Conservation (phyloP, 371 early-diverging fungal species). For the Circinella umbellata region DNA sequence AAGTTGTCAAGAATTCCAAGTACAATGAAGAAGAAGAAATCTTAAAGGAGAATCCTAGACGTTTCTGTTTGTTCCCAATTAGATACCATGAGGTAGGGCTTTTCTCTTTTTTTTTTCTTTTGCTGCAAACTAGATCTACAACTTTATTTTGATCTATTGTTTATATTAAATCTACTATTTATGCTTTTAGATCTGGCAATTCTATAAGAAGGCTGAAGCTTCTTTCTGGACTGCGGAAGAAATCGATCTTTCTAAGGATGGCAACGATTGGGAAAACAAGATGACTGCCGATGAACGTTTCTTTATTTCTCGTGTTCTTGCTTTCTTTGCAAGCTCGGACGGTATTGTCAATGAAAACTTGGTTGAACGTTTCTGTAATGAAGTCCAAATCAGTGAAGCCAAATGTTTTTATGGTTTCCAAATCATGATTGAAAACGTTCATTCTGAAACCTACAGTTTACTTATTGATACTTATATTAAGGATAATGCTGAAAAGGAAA, state of each 20-base stretch:
- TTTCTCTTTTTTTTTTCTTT: background rate
- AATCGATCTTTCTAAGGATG: conserved; percentile 97
- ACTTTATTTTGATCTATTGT: background rate
- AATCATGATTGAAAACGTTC: conserved; percentile 99
- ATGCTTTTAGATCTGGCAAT: conserved; percentile 86
- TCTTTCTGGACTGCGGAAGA: conserved; percentile 99
- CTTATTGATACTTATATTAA: conserved; percentile 99
- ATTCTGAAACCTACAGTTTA: conserved; percentile 99
- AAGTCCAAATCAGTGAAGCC: conserved; percentile 99
- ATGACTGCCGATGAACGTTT: conserved; percentile 93
- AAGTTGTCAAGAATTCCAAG: conserved; percentile 6
- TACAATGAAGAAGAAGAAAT: conserved; percentile 48
- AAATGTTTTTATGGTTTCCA: conserved; percentile 99
- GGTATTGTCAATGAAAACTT: conserved; percentile 99
- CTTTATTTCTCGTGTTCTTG: conserved; percentile 98
- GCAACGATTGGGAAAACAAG: conserved; percentile 92
- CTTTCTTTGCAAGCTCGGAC: conserved; percentile 99
- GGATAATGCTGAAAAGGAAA: conserved; percentile 86
- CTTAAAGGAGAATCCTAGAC: conserved; percentile 74
- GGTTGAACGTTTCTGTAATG: conserved; percentile 95
- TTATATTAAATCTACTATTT: background rate
- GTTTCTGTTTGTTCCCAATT: conserved; percentile 96
- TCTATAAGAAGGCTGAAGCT: conserved; percentile 99
- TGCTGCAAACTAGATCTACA: background rate
- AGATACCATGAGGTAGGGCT: conserved; percentile 85